These are phyloP conservation scores for Penicillium aurantiogriseum DNA, from an alignment of 2,329 filamentous ascomycete species.

Conservation along the genomic window DNA sequence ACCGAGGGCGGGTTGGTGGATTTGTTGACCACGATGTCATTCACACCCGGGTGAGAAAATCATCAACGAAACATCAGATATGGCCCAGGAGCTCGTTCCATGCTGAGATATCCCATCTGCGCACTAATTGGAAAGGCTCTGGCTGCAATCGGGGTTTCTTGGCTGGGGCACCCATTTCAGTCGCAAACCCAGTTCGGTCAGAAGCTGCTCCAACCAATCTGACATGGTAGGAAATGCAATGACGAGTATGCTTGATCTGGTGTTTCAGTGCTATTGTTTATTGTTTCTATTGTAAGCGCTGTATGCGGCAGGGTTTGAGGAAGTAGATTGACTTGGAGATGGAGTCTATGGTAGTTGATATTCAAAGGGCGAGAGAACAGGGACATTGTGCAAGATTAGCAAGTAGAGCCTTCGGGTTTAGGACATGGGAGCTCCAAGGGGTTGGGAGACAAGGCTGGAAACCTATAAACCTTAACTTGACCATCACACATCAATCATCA, in stretches of 20 bases:
- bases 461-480: not conserved
- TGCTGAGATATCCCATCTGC: no score
- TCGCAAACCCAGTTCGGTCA: no score
- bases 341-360: not conserved
- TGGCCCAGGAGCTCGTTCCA: no score
- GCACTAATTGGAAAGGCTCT: no score
- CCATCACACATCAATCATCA: constrained; percentile 5
- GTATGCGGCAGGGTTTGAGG: not conserved
- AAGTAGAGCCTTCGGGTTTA: not conserved
- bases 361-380: not conserved
- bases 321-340: not conserved
- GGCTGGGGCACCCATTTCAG: no score
- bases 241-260: not conserved
- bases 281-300: not conserved
- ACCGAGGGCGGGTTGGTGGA: not conserved
- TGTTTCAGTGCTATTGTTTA: not conserved
- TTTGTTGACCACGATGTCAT: no score
- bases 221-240: not conserved
- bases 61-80: no score
- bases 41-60: no score
- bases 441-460: not conserved
- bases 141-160: no score
- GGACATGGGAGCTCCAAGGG: not conserved
- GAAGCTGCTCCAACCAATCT: no score
- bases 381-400: not conserved